phyloP scores from a whole-genome alignment of 352 stramenopile species.

The Phytopythium oedochilum region DNA sequence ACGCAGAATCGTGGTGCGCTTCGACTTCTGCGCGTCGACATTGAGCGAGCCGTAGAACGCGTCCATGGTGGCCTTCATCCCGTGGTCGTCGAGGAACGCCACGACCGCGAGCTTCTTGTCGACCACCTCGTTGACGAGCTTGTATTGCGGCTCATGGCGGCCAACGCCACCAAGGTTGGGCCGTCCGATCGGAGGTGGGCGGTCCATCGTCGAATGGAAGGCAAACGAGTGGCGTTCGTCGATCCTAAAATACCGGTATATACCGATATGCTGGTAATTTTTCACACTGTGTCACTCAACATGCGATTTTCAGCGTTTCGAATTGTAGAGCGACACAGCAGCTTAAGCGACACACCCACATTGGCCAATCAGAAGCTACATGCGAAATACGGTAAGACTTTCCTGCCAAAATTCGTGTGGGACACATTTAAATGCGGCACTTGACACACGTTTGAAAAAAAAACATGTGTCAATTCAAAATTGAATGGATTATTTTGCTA shows the following conservation, averaged over 20 bases:
- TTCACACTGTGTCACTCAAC: background rate
- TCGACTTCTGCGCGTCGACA: background rate
- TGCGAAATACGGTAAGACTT: constrained; percentile 3
- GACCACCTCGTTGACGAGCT: background rate
- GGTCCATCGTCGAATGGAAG: background rate
- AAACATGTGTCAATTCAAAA: too few species aligned
- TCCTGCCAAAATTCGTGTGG: too few species aligned
- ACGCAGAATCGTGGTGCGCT: background rate
- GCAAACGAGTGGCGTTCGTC: too few species aligned
- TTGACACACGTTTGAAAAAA: too few species aligned
- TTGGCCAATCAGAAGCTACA: background rate
- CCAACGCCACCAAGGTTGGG: background rate
- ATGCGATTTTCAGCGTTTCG: background rate
- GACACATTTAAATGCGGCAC: too few species aligned
- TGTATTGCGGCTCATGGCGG: background rate
- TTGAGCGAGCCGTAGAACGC: background rate
- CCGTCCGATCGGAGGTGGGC: background rate
- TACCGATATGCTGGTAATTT: background rate
- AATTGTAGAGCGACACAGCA: too few species aligned
- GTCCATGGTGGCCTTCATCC: background rate
- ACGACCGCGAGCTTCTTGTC: background rate
- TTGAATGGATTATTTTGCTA: too few species aligned
- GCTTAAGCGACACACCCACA: too few species aligned
- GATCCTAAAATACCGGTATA: background rate
- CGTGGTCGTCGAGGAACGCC: background rate